Percentiles rank a stretch among this genome's conserved stretches.
Evolutionary conservation across 305 asterid genomes (phyloP).

Genomic region (Fraxinus albicans): DNA sequence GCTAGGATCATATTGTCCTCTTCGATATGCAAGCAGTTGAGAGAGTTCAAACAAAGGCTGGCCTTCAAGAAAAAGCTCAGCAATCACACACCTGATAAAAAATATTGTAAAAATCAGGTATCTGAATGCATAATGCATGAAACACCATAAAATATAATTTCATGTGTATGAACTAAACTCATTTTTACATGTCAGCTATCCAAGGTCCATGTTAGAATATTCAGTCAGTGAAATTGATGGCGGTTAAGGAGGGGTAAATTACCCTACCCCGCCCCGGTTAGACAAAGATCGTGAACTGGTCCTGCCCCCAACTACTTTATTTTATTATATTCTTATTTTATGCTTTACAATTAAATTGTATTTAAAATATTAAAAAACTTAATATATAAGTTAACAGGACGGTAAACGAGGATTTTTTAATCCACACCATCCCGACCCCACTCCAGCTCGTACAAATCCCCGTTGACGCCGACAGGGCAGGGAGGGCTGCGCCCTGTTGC

Average conservation of each 20-base stretch:
- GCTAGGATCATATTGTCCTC: conserved; percentile 99
- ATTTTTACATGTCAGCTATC: not conserved
- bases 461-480: not conserved
- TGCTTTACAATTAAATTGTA: not conserved
- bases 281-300: not conserved
- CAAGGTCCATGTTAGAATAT: not conserved
- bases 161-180: not conserved
- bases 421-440: not conserved
- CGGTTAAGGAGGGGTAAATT: not conserved
- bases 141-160: not conserved
- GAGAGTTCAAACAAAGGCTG: conserved; percentile 96
- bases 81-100: conserved; percentile 92
- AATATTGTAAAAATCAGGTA: conserved; percentile 26
- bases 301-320: not conserved
- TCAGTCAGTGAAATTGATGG: not conserved
- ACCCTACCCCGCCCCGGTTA: not conserved
- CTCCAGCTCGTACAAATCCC: not conserved
- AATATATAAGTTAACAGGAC: not conserved
- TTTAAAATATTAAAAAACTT: not conserved
- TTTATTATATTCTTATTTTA: not conserved
- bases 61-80: conserved; percentile 99
- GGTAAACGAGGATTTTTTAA: not conserved
- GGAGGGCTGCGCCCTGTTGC: not conserved
- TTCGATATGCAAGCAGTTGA: conserved; percentile 95
- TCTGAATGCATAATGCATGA: conserved; percentile 16